phyloP scores from a whole-genome alignment of 352 stramenopile genomes.

The Phytophthora foliorum region DNA sequence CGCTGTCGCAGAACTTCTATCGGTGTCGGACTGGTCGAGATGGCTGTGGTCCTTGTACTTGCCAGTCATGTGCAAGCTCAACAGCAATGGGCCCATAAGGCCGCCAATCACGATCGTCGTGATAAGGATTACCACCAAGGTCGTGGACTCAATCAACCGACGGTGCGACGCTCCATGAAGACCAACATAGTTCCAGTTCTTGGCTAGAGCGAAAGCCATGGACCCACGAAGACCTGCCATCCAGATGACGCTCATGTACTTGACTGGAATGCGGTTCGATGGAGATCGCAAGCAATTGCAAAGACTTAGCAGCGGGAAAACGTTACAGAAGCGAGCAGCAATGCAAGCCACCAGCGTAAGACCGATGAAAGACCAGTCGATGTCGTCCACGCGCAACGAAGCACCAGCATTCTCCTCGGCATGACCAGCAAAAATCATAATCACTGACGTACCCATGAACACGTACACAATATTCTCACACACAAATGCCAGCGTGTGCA shows the following conservation, averaged over 20 bases:
- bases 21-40: slow-evolving; percentile 47
- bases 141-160: slow-evolving; percentile 89
- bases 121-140: slow-evolving; percentile 88
- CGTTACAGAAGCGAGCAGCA: slow-evolving; percentile 76
- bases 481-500: slow-evolving; percentile 86
- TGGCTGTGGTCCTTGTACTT: slow-evolving; percentile 50
- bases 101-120: slow-evolving; percentile 87
- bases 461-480: slow-evolving; percentile 89
- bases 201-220: slow-evolving; percentile 93
- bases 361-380: slow-evolving; percentile 84
- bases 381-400: slow-evolving; percentile 76
- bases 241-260: slow-evolving; percentile 92
- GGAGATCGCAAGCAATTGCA: slow-evolving; percentile 74
- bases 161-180: slow-evolving; percentile 73
- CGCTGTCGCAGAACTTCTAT: slow-evolving; percentile 46
- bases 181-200: slow-evolving; percentile 87
- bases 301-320: slow-evolving; percentile 79
- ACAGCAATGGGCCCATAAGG: slow-evolving; percentile 77
- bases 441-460: slow-evolving; percentile 89
- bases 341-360: slow-evolving; percentile 82
- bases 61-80: slow-evolving; percentile 53
- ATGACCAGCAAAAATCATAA: slow-evolving; percentile 86
- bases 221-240: slow-evolving; percentile 94
- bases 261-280: slow-evolving; percentile 69
- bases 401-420: slow-evolving; percentile 64